Evolutionary conservation across 2,329 filamentous ascomycete species (phyloP), one percentile per base, ranked within the genome.

Genomic region (Ceratocystis cubensis): DNA sequence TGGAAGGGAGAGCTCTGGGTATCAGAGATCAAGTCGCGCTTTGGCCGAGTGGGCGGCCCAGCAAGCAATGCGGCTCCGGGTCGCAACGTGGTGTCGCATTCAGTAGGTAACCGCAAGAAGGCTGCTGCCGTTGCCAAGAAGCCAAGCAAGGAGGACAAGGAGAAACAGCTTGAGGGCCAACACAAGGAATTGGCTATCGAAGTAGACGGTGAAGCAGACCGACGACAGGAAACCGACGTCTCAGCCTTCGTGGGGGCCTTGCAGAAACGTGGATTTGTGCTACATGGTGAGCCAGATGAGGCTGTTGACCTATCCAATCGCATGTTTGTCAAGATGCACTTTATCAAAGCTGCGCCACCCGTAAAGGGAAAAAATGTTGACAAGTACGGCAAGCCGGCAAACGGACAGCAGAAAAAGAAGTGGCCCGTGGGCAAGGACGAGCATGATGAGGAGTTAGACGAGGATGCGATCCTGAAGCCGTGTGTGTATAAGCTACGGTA

Each of bases 241-340:
- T 84, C 84, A 5, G 86, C 88, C 0, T 99, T 99, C 73, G 84
- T 97, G 5, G 87, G 92, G 64, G 91, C 93, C 0, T 82, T 97
- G 69, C 79, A 82, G 63, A 85, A 86, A 71, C 82, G 92, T 22
- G 94, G 94, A 0, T 96, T 99, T 72, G 80, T 92, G n/a, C 81
- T 96, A 37, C 88, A 88, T 71, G 84, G 84, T 7, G 83, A 82
- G 71, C 65, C 66, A 33, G 82, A 78, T 69, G 73, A 75, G 61
- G 84, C 87, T 0, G 81, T 96, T 8, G 91, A 99, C 77, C 78
- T 95, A 72, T 84, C 82, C 66, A 99, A 99, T 78, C 95, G 88
- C 78, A 99, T 99, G 94, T 99, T 99, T 78, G 93, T 97, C 71
- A 90, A 88, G 78, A 93, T 99, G 91, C 85, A 88, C 71, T 99